phyloP scores from a whole-genome alignment of 2,329 filamentous ascomycete genomes.

The Magnaporthiopsis incrustans region DNA sequence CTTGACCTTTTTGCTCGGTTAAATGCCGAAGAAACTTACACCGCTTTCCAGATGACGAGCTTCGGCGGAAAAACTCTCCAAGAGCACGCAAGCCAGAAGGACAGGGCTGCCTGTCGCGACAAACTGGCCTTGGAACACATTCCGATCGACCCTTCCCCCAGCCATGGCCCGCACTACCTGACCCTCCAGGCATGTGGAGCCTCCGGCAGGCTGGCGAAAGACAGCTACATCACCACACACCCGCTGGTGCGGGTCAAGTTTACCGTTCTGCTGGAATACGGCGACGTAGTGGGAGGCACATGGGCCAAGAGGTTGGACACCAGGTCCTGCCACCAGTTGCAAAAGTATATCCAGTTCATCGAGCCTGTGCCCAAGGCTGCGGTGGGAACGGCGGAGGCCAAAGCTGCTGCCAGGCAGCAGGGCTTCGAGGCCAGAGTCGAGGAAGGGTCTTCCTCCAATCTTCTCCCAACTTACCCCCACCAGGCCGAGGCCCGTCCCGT shows the following conservation, averaged over 20 bases:
- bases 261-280: background rate
- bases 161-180: background rate
- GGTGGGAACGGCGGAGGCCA: no score
- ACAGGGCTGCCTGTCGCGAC: background rate
- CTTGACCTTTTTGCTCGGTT: no score
- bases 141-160: background rate
- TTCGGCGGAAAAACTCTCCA: background rate
- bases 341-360: no score
- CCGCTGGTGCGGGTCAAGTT: background rate
- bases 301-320: background rate
- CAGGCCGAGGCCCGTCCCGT: no score
- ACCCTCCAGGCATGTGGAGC: background rate
- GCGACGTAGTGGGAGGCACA: background rate
- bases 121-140: background rate
- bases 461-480: no score
- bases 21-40: background rate
- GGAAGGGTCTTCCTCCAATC: no score
- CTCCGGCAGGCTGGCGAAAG: background rate
- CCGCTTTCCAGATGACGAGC: background rate
- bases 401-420: no score
- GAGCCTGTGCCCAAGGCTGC: no score
- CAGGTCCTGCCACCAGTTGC: background rate
- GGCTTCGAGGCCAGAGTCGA: no score
- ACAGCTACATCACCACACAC: background rate
- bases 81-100: background rate